Evolutionary conservation across 495 filamentous ascomycete species (phyloP), one percentile per base, ranked within the genome.

Genomic region (Aspergillus sclerotioniger): DNA sequence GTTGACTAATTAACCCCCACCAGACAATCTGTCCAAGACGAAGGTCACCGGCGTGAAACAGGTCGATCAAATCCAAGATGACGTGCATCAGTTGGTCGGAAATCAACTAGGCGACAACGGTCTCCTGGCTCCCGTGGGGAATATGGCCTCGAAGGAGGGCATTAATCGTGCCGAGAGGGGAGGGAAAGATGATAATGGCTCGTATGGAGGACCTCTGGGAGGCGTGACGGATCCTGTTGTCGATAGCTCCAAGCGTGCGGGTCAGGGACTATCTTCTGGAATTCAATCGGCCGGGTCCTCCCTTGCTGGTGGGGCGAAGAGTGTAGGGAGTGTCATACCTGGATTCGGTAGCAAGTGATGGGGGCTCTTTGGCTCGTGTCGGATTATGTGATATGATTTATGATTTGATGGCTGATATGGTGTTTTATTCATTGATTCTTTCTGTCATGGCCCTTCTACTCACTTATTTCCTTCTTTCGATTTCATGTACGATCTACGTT

Each of bases 51-150:
- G 79, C 61, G 70, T 85, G 67, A 61, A 79, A 1, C 81, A 85
- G 67, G 77, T 87, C 61, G 77, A 88, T 68, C 81, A 75, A 6
- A 71, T 88, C 17, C 87, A 89, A 70, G 85, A 86, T 70, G 77
- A 78, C 56, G 76, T 83, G 20, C 71, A 87, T 67, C 76, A 78
- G 67, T 70, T 85, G 19, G 78, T 82, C 13, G 77, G 78, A 5
- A 80, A 80, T 54, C 84, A 87, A 54, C 63, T 89, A 12, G 85
- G 87, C 33, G 83, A 87, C 53, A 84, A 81, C 51, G 86, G 87
- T 0, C 63, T 89, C 1, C 74, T 78, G 0, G 74, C 82, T 44
- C 84, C 85, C 12, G 71, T 86, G 28, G 87, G 87, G 16, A 79
- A 89, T 60, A 20, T 77, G 4, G 65, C 67, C 1, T 87, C 84